Evolutionary conservation across 164 flowering plant species (phyloP), one percentile per base, ranked within the genome.

Genomic region (Piper longum): DNA sequence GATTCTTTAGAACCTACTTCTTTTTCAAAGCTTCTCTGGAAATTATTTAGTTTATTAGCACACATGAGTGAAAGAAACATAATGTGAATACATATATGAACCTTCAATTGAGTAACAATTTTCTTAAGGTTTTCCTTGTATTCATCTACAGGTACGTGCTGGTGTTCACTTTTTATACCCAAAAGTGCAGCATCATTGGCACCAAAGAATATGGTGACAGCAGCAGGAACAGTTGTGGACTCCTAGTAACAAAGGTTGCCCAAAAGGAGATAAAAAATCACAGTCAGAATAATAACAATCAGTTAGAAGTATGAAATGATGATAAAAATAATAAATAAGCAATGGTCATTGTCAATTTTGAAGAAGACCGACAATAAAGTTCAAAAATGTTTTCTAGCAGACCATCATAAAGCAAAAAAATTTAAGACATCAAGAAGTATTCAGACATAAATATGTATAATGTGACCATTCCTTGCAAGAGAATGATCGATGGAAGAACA

Each of bases 161-260:
- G 93, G 63, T 81, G 86, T 18, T 71, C 85, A 42, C 80, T 62
- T 74, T 62, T 71, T 67, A 91, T 65, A 64, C 86, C 91, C 1
- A 86, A 82, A 64, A 88, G 79, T 41, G 72, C 76, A 51, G 96
- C 91, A 64, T 91, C 97, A 57, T 88, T 91, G 0, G 97, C 96
- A 4, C 96, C 93, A 62, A 91, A 88, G 75, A 91, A 91, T 16
- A 88, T 80, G 36, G 90, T 87, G 58, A 85, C 80, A 0, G 88
- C 91, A 48, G 80, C 7, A 12, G 89, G 82, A 16, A 56, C 78
- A 82, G 60, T 63, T 63, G 64, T 41, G 40, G 79, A 71, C n/a
- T 67, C 76, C 91, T 84, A 63, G 64, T 70, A 26, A 26, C 2
- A 26, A 26, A 26, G 2, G 36, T 26, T 26, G 36, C 36, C 36